A percentile compares a stretch with the other conserved stretches of the same genome.
These are phyloP conservation scores for Picea glauca DNA, from an alignment of 75 land plant species.

Conservation along the genomic window DNA sequence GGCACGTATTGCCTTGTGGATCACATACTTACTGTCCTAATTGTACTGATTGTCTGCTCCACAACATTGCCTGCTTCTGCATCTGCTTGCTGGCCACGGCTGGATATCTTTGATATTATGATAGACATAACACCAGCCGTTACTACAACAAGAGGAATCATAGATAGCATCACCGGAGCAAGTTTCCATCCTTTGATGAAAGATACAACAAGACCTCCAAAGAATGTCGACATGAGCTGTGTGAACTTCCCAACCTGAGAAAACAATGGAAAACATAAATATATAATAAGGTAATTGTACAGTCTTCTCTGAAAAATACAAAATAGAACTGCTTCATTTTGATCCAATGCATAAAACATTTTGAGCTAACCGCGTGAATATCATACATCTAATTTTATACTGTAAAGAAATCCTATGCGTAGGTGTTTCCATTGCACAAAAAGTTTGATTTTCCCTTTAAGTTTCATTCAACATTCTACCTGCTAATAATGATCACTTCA, in stretches of 20 bases:
- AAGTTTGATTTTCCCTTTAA: too few relatives aligned
- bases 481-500: too few relatives aligned
- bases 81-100: slow-evolving; percentile 27
- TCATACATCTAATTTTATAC: too few relatives aligned
- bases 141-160: slow-evolving; percentile 5
- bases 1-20: background rate
- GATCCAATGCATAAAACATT: too few relatives aligned
- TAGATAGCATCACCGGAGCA: slow-evolving; percentile 14
- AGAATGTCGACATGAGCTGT: slow-evolving; percentile 58
- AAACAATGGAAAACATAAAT: background rate
- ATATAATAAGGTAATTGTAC: too few relatives aligned
- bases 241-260: slow-evolving; percentile 69
- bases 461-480: too few relatives aligned
- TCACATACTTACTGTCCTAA: slow-evolving; percentile 31
- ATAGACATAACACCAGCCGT: slow-evolving; percentile 25
- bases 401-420: too few relatives aligned
- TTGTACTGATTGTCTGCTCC: slow-evolving; percentile 38
- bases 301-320: too few relatives aligned
- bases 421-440: too few relatives aligned
- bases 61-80: slow-evolving; percentile 40
- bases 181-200: slow-evolving; percentile 24
- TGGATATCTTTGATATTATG: slow-evolving; percentile 25
- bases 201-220: slow-evolving; percentile 13
- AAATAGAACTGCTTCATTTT: too few relatives aligned
- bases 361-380: too few relatives aligned